Evolutionary conservation across 106 monocot species (phyloP).

Genomic region (Posidonia australis): DNA sequence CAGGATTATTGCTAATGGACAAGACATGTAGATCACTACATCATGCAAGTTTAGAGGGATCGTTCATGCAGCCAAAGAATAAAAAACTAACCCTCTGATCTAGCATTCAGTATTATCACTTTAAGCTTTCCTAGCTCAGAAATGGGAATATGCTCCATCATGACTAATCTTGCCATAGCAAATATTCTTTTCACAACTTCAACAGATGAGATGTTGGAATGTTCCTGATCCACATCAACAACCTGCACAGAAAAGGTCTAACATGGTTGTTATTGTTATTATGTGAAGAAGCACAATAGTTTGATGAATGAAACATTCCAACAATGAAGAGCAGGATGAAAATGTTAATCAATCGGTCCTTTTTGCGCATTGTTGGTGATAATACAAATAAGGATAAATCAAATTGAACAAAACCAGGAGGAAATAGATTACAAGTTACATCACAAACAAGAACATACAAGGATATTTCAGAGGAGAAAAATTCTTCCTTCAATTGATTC

Average conservation of each 20-base stretch:
- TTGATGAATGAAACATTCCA: too few relatives aligned
- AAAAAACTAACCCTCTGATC: conserved; percentile 48
- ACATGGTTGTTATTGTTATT: not conserved
- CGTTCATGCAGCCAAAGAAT: too few relatives aligned
- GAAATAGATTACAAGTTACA: not conserved
- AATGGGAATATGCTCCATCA: conserved; percentile 22
- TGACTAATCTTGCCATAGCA: conserved; percentile 42
- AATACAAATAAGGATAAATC: too few relatives aligned
- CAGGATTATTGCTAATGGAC: not conserved
- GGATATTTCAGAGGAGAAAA: not conserved
- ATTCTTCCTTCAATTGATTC: not conserved
- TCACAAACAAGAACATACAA: not conserved
- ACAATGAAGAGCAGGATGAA: too few relatives aligned
- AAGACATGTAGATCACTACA: too few relatives aligned
- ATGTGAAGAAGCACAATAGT: too few relatives aligned
- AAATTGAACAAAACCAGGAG: not conserved
- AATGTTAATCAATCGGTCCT: too few relatives aligned
- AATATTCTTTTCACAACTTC: conserved; percentile 40
- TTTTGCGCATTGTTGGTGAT: too few relatives aligned
- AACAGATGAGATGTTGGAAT: conserved; percentile 7
- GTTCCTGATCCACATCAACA: conserved; percentile 7
- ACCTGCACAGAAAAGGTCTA: conserved; percentile 28
- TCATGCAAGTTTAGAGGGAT: too few relatives aligned
- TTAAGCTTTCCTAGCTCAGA: conserved; percentile 62
- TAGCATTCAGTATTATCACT: conserved; percentile 36